Base-by-base conservation (phyloP, 2,329 filamentous ascomycete genomes). In the Juglanconis oblonga region DNA sequence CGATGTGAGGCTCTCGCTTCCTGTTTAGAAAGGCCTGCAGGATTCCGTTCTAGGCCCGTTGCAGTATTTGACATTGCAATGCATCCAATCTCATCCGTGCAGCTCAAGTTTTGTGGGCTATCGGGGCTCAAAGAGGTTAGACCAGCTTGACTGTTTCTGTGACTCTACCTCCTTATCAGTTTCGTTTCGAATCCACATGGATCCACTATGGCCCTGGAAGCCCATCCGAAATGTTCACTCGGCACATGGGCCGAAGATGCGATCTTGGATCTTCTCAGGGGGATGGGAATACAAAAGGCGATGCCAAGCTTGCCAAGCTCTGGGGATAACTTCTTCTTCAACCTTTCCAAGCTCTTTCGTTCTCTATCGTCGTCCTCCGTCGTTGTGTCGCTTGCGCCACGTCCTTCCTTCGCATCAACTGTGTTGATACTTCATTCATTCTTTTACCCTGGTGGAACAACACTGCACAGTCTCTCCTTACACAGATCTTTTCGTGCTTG, bases 391-490 rank as follows among this genome's bases (percentile, higher is more conserved):
- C 57, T 59, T 59, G 57, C 57, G 57, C 47, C 51, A 59, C 57
- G 33, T 55, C 52, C 42, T 54, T 59, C 57, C n/a, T 57, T 51
- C 32, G 47, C 40, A 51, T 59, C 57, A 55, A 55, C 57, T 59
- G 57, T 55, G 57, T 59, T 59, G 57, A 59, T 59, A 59, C 52
- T 33, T 44, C 51, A 52, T 59, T 59, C 57, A 55, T 59, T 59
- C 52, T 59, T 55, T 59, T 52, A 35, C 57, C 57, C 57, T 55
- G 57, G 57, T 55, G 57, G 57, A 59, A 36, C n/a, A 17, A 48
- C 42, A 49, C 33, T 45, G 45, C n/a, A 32, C 9, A 53, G 35
- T 38, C 24, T 55, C 57, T 51, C 40, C 31, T 59, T 50, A 14
- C 35, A 29, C n/a, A 54, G 7, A 40, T 29, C n/a, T 29, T 36